Conservation (phyloP, 179 eudicot genomes). For the Actinidia arguta region DNA sequence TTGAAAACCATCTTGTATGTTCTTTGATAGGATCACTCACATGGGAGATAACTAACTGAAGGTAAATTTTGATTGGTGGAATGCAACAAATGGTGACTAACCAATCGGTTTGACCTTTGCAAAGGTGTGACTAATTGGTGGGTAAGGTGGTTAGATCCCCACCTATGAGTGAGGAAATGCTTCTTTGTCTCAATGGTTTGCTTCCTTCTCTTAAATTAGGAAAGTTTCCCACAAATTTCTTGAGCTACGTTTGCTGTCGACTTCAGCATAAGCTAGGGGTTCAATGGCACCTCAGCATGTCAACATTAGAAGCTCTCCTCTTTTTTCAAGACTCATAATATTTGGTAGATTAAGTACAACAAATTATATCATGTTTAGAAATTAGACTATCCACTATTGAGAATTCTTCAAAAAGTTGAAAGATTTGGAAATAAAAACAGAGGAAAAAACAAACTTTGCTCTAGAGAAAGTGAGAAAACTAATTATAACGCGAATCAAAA, state of each 20-base stretch:
- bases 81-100: not conserved
- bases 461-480: not conserved
- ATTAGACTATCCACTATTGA: not conserved
- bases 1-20: not conserved
- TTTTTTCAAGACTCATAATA: not conserved
- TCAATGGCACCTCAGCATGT: not conserved
- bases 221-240: not conserved
- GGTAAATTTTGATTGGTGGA: conserved; percentile 12
- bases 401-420: not conserved
- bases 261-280: not conserved
- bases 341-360: conserved; percentile 29
- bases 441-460: not conserved
- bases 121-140: conserved; percentile 26
- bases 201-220: not conserved
- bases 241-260: not conserved
- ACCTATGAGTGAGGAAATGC: conserved; percentile 21
- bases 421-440: not conserved
- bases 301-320: conserved; percentile 1
- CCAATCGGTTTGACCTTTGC: conserved; percentile 20
- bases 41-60: conserved; percentile 15
- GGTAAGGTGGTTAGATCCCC: conserved; percentile 41
- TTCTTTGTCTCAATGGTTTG: not conserved
- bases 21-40: not conserved
- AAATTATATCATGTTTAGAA: conserved; percentile 11
- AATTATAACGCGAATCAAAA: not conserved